These are phyloP conservation scores for Gamsiella multidivaricata DNA, from an alignment of 192 early-diverging fungal species.

Conservation along the genomic window DNA sequence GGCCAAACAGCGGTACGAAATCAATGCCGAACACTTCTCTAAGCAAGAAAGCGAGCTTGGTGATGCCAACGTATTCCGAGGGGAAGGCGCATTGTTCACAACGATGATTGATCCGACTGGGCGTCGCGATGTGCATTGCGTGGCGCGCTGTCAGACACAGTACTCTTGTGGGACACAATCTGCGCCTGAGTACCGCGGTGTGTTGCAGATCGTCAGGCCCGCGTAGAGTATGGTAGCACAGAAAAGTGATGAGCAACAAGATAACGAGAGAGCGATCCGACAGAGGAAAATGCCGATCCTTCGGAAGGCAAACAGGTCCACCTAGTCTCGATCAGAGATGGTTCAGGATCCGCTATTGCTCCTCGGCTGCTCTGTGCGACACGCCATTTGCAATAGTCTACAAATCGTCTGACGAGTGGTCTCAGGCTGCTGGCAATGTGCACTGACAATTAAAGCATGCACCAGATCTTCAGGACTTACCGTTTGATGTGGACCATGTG, in stretches of 20 bases:
- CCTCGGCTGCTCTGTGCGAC: no score
- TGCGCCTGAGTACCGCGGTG: slow-evolving; percentile 11
- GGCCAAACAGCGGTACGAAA: slow-evolving; percentile 16
- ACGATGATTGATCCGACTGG: slow-evolving; percentile 3
- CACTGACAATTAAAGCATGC: no score
- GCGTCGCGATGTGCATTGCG: slow-evolving; percentile 5
- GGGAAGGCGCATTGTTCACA: slow-evolving; percentile 5
- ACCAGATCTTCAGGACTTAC: no score
- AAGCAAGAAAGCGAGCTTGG: neutral
- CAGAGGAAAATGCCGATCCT: no score
- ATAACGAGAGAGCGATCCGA: neutral
- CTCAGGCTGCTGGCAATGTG: no score
- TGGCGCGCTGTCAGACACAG: slow-evolving; percentile 2
- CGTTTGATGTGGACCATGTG: no score
- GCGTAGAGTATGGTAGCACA: neutral
- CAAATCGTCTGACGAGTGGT: no score
- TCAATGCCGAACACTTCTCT: neutral
- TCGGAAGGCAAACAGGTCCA: no score
- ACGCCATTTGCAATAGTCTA: no score
- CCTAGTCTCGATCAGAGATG: neutral
- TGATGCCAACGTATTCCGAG: neutral
- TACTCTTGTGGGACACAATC: slow-evolving; percentile 31
- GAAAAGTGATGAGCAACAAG: neutral
- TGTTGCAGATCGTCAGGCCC: neutral
- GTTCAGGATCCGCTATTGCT: no score